Evolutionary conservation across 2,329 filamentous ascomycete genomes (phyloP), one percentile per base, ranked within the genome.

Genomic region (Trichoderma citrinoviride): DNA sequence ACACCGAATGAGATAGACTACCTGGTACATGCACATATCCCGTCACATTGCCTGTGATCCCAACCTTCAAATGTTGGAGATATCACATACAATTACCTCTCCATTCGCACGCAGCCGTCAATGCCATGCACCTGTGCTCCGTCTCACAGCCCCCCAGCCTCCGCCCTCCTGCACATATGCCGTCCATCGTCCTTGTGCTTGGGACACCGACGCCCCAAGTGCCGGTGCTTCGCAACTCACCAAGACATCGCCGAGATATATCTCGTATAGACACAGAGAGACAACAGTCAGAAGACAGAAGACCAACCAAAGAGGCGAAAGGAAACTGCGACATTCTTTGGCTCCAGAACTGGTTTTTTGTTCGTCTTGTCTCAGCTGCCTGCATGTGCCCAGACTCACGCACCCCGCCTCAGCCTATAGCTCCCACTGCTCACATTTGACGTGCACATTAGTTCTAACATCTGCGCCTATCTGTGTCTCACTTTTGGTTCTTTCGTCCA

Each of bases 201-300:
- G 12, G 12, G 12, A 37, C 52, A 40, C 33, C 19, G 37, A 43
- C 21, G 33, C 15, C 29, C 33, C 52, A 41, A 41, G 52, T 41
- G 52, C 52, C 52, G 52, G 29, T 3, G 25, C 49, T 52, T 6
- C n/a, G n/a, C n/a, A n/a, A n/a, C n/a, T n/a, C n/a, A 27, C 44
- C 12, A 40, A 40, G 29, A 50, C 43, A 43, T 61, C 21, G 57
- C 33, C 44, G 57, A 61, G 37, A 50, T 61, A 47, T 40, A 44
- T 37, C 33, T 37, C 33, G 33, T 14, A 37, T 37, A 14, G 49
- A 15, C 27, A 52, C 49, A 52, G n/a, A 52, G 17, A 52, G n/a
- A 21, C 19, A 21, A n/a, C n/a, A n/a, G n/a, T n/a, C 5, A 7
- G 17, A 52, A n/a, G 12, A 29, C 15, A 10, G 1, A 33, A 33